Evolutionary conservation across 2,329 filamentous ascomycete genomes (phyloP).

Genomic region (Monosporascus sp.): DNA sequence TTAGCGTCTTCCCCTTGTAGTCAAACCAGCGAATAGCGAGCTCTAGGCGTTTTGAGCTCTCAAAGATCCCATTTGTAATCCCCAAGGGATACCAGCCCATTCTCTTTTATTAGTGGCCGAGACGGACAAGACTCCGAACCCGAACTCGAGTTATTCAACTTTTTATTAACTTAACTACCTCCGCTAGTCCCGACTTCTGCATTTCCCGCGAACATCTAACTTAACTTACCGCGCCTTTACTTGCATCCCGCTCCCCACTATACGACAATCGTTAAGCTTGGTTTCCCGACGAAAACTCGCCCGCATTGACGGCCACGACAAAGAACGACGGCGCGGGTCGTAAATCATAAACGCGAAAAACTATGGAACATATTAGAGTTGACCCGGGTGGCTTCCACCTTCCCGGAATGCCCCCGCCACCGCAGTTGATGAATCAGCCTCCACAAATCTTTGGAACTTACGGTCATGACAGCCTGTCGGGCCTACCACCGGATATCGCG

Average conservation of each 20-base stretch:
- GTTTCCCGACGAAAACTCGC: conserved; percentile 1
- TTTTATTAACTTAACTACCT: too few relatives aligned
- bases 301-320: conserved; percentile 2
- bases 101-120: too few relatives aligned
- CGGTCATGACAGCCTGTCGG: conserved; percentile 53
- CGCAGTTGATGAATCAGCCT: conserved; percentile 60
- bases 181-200: neutral
- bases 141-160: too few relatives aligned
- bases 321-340: neutral
- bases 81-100: too few relatives aligned
- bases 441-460: conserved; percentile 67
- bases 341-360: neutral
- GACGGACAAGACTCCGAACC: too few relatives aligned
- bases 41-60: neutral
- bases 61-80: neutral
- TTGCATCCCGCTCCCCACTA: neutral
- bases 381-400: conserved; percentile 49
- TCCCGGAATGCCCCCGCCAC: conserved; percentile 49
- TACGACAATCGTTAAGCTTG: neutral
- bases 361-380: conserved; percentile 45
- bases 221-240: neutral
- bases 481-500: conserved; percentile 52
- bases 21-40: neutral
- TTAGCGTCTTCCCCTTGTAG: neutral
- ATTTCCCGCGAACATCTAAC: neutral